Conservation (phyloP, 495 filamentous ascomycete genomes). For the Pseudoneurospora amorphoporcata region DNA sequence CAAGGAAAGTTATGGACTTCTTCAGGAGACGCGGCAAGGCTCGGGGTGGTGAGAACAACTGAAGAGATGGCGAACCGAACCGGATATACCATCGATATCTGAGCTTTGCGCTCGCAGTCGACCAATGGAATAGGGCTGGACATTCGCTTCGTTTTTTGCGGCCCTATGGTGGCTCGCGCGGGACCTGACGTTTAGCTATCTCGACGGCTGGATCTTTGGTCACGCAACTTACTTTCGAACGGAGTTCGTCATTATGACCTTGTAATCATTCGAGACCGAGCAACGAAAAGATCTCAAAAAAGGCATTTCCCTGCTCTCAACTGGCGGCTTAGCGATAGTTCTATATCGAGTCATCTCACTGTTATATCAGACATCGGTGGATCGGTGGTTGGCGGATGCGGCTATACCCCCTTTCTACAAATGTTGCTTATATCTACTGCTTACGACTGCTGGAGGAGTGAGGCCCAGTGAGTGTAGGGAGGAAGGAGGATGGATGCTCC, state of each 20-base stretch:
- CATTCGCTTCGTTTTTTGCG: background rate
- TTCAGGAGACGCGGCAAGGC: constrained; percentile 81
- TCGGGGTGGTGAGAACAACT: constrained; percentile 43
- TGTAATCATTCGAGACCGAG: background rate
- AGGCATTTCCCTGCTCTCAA: background rate
- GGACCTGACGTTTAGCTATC: background rate
- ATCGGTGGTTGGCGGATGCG: background rate
- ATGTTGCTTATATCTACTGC: background rate
- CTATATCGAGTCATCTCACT: background rate
- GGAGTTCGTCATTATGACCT: background rate
- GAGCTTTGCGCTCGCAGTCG: background rate
- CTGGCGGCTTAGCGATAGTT: background rate
- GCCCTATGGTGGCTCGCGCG: background rate
- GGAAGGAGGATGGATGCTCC: background rate
- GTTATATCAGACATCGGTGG: background rate
- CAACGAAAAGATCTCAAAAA: background rate
- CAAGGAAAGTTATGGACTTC: constrained; percentile 94
- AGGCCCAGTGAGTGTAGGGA: background rate
- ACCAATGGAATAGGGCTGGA: background rate
- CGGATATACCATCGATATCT: background rate
- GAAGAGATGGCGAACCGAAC: background rate
- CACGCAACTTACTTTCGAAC: background rate
- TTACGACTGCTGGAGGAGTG: background rate
- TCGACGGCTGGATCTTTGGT: background rate
- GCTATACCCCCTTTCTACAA: background rate